Evolutionary conservation across 2,329 filamentous ascomycete genomes (phyloP).

Genomic region (Apiospora arundinis): DNA sequence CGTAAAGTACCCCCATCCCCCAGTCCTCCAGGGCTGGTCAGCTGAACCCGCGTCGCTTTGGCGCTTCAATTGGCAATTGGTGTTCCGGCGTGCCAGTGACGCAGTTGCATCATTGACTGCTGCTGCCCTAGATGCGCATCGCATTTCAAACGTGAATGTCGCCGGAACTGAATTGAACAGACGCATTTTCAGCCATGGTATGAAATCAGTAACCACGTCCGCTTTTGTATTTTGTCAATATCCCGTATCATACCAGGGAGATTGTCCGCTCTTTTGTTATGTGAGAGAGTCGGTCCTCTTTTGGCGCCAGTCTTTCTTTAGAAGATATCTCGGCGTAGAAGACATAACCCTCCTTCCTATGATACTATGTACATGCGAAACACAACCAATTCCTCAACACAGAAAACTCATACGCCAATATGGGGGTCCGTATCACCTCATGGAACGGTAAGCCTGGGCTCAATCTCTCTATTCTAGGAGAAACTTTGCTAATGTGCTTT

Average conservation of each 20-base stretch:
- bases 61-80: no score
- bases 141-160: background rate
- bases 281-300: background rate
- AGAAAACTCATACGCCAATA: constrained; percentile 43
- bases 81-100: background rate
- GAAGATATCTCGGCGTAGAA: background rate
- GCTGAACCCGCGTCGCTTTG: constrained; percentile 12
- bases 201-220: no score
- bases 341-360: background rate
- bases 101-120: constrained; percentile 5
- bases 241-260: background rate
- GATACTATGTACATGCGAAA: background rate
- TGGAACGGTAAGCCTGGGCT: constrained; percentile 73
- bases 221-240: background rate
- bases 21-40: background rate
- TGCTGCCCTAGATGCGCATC: background rate
- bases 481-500: constrained; percentile 32
- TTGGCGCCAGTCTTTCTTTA: background rate
- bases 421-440: constrained; percentile 82
- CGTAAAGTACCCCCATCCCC: background rate
- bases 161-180: background rate
- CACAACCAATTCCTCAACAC: background rate
- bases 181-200: background rate
- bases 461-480: background rate
- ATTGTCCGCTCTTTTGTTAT: background rate